phyloP scores from a whole-genome alignment of 2,329 filamentous ascomycete genomes.

The Nigrograna mackinnonii region DNA sequence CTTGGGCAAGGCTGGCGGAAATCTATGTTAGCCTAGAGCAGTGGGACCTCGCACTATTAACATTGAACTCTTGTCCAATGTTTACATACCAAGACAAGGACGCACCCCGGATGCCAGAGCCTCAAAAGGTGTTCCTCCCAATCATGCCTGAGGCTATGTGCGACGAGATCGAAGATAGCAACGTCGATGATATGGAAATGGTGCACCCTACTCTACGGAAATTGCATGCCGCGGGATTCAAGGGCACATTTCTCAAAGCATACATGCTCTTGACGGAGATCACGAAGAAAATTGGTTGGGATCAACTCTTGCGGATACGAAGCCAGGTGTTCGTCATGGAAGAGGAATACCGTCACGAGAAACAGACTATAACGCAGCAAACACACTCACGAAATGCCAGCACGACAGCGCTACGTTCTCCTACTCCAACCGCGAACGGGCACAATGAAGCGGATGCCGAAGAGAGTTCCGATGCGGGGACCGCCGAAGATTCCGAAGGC shows the following conservation, averaged over 20 bases:
- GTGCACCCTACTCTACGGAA: slow-evolving; percentile 86
- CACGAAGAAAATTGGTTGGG: slow-evolving; percentile 96
- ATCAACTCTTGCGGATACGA: slow-evolving; percentile 89
- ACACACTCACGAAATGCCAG: slow-evolving; percentile 70
- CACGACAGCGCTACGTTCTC: slow-evolving; percentile 75
- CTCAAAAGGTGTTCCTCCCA: slow-evolving; percentile 83
- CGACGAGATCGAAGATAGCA: slow-evolving; percentile 94
- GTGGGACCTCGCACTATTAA: slow-evolving; percentile 94
- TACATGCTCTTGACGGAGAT: slow-evolving; percentile 95
- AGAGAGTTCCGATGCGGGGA: slow-evolving; percentile 30
- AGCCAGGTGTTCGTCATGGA: slow-evolving; percentile 99
- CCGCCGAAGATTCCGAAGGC: slow-evolving; percentile 12
- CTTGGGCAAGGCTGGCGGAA: slow-evolving; percentile 91
- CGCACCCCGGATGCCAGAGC: slow-evolving; percentile 90
- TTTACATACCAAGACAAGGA: slow-evolving; percentile 99
- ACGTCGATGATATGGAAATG: slow-evolving; percentile 75
- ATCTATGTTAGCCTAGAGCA: slow-evolving; percentile 93
- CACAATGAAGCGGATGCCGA: slow-evolving; percentile 47
- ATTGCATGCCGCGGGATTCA: slow-evolving; percentile 85
- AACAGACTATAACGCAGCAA: slow-evolving; percentile 56
- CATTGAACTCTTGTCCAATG: slow-evolving; percentile 98
- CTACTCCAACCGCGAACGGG: slow-evolving; percentile 49
- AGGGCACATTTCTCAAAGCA: slow-evolving; percentile 93
- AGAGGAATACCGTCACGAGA: slow-evolving; percentile 93
- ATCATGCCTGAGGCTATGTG: slow-evolving; percentile 86